A percentile compares a stretch with the other conserved stretches of the same genome.
These are phyloP conservation scores for Geosiphon pyriformis DNA, from an alignment of 192 early-diverging fungal genomes.

Conservation along the genomic window DNA sequence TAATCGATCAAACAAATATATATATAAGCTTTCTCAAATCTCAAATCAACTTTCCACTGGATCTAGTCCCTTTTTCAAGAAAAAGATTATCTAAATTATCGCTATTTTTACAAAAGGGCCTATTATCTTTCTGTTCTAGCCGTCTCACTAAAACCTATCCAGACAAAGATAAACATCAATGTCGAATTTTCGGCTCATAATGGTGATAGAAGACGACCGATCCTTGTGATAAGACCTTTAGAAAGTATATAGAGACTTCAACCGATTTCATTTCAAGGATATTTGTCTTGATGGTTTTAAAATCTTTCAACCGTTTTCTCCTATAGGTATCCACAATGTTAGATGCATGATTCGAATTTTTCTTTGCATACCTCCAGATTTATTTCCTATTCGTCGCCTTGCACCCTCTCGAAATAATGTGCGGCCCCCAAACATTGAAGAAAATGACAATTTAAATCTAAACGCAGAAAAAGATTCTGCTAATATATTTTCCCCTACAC, in stretches of 20 bases:
- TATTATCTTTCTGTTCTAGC: conserved; percentile 84
- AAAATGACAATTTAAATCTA: conserved; percentile 29
- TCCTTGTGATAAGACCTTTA: conserved; percentile 52
- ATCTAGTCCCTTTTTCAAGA: conserved; percentile 71
- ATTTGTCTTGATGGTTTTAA: too few species aligned
- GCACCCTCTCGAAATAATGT: conserved; percentile 80
- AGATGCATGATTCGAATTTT: conserved; percentile 72
- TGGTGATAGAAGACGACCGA: conserved; percentile 60
- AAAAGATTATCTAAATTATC: conserved; percentile 88
- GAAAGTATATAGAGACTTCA: conserved; percentile 34
- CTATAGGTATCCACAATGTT: too few species aligned
- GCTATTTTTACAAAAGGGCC: conserved; percentile 95
- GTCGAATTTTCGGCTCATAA: conserved; percentile 47
- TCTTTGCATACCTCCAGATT: conserved; percentile 58
- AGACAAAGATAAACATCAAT: conserved; percentile 45
- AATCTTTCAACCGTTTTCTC: too few species aligned
- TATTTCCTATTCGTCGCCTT: conserved; percentile 67
- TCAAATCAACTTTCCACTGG: not conserved
- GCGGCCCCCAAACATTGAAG: conserved; percentile 29
- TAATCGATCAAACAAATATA: conserved; percentile 1
- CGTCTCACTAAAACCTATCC: conserved; percentile 41
- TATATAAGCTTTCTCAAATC: not conserved
- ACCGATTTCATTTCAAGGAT: too few species aligned
- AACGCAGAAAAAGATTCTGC: conserved; percentile 15
- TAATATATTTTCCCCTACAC: conserved; percentile 56